phyloP scores from a whole-genome alignment of 2,329 filamentous ascomycete genomes.

The Colletotrichum zoysiae region DNA sequence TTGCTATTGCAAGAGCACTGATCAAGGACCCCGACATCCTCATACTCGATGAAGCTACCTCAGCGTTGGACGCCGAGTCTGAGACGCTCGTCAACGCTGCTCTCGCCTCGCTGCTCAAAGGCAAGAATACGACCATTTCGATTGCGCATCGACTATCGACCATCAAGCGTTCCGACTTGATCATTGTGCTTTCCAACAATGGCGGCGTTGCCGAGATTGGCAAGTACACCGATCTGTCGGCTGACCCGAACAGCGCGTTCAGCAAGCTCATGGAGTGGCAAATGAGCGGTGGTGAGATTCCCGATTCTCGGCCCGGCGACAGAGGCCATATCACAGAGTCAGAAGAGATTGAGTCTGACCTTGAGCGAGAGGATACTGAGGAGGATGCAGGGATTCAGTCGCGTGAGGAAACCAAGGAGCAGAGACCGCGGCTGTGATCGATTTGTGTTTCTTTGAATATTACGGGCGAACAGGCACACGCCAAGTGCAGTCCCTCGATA shows the following conservation, averaged over 20 bases:
- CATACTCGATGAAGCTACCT: slow-evolving; percentile 96
- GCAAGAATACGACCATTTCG: slow-evolving; percentile 95
- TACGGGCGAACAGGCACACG: neutral
- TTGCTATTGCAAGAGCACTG: slow-evolving; percentile 94
- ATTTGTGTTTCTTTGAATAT: neutral
- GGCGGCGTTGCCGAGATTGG: slow-evolving; percentile 93
- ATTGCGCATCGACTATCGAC: slow-evolving; percentile 97
- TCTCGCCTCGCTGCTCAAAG: slow-evolving; percentile 81
- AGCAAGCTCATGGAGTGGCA: slow-evolving; percentile 99
- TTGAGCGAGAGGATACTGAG: slow-evolving; percentile 54
- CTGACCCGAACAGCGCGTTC: slow-evolving; percentile 84
- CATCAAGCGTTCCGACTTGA: slow-evolving; percentile 94
- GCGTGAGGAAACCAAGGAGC: slow-evolving; percentile 31
- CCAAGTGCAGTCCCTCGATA: neutral
- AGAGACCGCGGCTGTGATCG: slow-evolving; percentile 28
- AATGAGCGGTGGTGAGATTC: slow-evolving; percentile 84
- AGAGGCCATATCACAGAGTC: slow-evolving; percentile 61
- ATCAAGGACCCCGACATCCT: slow-evolving; percentile 97
- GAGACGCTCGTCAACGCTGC: slow-evolving; percentile 97
- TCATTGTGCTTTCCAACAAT: slow-evolving; percentile 89
- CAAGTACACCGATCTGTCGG: slow-evolving; percentile 81
- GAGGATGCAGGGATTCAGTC: slow-evolving; percentile 35
- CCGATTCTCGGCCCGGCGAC: slow-evolving; percentile 50
- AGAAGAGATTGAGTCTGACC: slow-evolving; percentile 65
- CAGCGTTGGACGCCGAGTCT: slow-evolving; percentile 93